Evolutionary conservation across 352 stramenopile genomes (phyloP).

Genomic region (Pythium pectinolyticum): DNA sequence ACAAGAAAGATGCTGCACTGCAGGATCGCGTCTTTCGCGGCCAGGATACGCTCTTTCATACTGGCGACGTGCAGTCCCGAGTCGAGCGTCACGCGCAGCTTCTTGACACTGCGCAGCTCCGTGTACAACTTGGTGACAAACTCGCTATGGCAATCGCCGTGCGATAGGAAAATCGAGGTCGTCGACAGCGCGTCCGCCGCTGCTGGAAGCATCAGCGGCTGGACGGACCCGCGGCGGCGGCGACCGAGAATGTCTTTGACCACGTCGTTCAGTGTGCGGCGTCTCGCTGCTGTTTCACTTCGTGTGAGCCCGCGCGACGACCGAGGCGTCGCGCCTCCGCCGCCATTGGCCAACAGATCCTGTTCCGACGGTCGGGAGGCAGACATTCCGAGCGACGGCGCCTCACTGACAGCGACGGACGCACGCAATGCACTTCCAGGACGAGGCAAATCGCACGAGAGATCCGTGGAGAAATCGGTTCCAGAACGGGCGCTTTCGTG

Average conservation of each 20-base stretch:
- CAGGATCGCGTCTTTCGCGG: conserved; percentile 77
- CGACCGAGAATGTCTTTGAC: conserved; percentile 56
- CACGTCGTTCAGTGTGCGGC: conserved; percentile 49
- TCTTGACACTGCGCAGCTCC: conserved; percentile 46
- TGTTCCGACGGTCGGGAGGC: background rate
- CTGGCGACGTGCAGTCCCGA: conserved; percentile 71
- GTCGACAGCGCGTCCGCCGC: conserved; percentile 13
- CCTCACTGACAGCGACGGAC: background rate
- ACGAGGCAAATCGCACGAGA: background rate
- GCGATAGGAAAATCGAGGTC: conserved; percentile 73
- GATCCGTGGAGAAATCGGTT: background rate
- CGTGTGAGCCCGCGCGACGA: background rate
- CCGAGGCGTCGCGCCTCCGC: background rate
- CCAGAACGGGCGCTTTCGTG: background rate
- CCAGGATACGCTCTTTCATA: conserved; percentile 74
- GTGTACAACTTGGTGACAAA: conserved; percentile 63
- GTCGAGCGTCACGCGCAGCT: conserved; percentile 56
- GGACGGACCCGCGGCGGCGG: background rate
- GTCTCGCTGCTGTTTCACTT: background rate
- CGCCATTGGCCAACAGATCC: no score
- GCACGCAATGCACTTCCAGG: background rate
- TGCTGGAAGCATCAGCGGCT: conserved; percentile 20
- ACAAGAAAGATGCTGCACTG: conserved; percentile 70
- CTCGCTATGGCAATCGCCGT: conserved; percentile 70
- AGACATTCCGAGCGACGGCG: no score